Evolutionary conservation across 768 basidiomycete species (phyloP), one percentile per base, ranked within the genome.

Genomic region (Lyophyllum atratum): DNA sequence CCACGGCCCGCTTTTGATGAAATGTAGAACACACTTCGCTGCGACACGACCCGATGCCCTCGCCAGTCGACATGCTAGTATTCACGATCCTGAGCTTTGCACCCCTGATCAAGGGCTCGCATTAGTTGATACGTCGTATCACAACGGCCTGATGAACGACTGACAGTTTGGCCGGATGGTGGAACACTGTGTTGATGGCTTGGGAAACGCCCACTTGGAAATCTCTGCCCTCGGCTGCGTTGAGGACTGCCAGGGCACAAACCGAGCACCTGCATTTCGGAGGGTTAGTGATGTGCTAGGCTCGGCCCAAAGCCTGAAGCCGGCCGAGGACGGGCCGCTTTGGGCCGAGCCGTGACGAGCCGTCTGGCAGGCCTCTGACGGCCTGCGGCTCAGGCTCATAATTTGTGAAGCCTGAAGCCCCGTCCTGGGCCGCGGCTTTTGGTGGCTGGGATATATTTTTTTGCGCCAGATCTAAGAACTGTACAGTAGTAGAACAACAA

Each of bases 111-210:
- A 14, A 26, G 42, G 5, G 9, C 28, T 21, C 4, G 6, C 31
- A 53, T 48, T 44, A 47, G 46, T 44, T 6, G 42, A 26, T 4
- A 19, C 21, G 17, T 37, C 19, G 14, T 29, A 54, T 19, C 15
- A 8, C 15, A 24, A 39, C 4, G 5, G 34, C 8, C 11, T 26
- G 45, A 14, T 29, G 25, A 9, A 46, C 21, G 15, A 70, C 76
- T 44, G 60, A 75, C 83, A 70, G 52, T 19, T 65, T 55, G 0
- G 76, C 80, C 1, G 74, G 70, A 4, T 74, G 68, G 60, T 84
- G 80, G 58, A 76, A 83, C n/a, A 75, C 59, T 2, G 71, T 67
- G 52, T 82, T 76, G 61, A 84, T 78, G 2, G 64, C 72, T 51
- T 78, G 78, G 1, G 81, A 81, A 24, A 82, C 78, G 8, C 76